Evolutionary conservation across 2,329 filamentous ascomycete species (phyloP).

Genomic region (Dothidotthia symphoricarpi): DNA sequence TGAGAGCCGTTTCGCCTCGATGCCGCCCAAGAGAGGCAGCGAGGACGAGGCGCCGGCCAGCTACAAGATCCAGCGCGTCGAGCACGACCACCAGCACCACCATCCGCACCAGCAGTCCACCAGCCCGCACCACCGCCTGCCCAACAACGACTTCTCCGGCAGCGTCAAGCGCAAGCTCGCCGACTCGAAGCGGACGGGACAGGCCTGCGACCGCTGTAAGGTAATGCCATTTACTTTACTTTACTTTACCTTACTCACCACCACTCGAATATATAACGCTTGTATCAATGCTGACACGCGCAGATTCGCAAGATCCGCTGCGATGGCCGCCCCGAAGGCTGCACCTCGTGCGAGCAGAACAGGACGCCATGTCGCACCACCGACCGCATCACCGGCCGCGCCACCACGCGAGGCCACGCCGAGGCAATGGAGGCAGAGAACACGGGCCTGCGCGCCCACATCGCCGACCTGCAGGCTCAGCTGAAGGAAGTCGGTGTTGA

Average conservation of each 20-base stretch:
- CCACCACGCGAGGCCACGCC: slow-evolving; percentile 73
- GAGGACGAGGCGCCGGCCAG: slow-evolving; percentile 13
- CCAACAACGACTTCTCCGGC: slow-evolving; percentile 36
- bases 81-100: slow-evolving; percentile 20
- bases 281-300: too few relatives aligned
- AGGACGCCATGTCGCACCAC: slow-evolving; percentile 79
- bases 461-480: slow-evolving; percentile 67
- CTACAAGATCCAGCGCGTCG: slow-evolving; percentile 38
- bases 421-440: slow-evolving; percentile 74
- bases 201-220: slow-evolving; percentile 88
- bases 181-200: slow-evolving; percentile 65
- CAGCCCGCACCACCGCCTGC: slow-evolving; percentile 14
- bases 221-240: too few relatives aligned
- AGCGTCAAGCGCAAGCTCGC: slow-evolving; percentile 53
- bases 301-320: slow-evolving; percentile 84
- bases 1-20: slow-evolving; percentile 10
- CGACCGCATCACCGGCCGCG: slow-evolving; percentile 80
- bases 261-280: too few relatives aligned
- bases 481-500: slow-evolving; percentile 62
- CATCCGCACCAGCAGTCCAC: slow-evolving; percentile 1
- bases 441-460: slow-evolving; percentile 62
- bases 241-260: too few relatives aligned
- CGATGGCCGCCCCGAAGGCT: slow-evolving; percentile 76
- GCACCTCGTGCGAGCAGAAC: slow-evolving; percentile 75
- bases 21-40: slow-evolving; percentile 26